Conservation (phyloP, 1,284 basidiomycete genomes). For the Amylostereum areolatum region DNA sequence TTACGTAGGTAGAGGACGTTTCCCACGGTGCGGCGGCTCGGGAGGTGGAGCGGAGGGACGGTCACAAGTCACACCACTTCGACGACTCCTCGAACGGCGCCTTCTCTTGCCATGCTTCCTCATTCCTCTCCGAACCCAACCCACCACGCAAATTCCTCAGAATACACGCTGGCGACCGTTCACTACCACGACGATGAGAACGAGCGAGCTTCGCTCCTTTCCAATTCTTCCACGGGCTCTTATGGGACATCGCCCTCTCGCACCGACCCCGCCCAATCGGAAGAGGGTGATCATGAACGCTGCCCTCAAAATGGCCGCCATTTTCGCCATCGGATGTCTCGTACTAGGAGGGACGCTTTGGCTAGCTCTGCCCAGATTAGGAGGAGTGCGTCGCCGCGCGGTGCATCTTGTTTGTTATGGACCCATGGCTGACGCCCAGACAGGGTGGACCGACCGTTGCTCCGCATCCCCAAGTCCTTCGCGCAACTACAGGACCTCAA, state of each 20-base stretch:
- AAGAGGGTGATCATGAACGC: constrained; percentile 60
- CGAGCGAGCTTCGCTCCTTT: no score
- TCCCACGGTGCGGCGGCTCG: no score
- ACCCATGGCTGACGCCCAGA: constrained; percentile 10
- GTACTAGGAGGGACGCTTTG: constrained; percentile 72
- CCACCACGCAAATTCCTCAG: no score
- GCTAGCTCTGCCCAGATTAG: constrained; percentile 73
- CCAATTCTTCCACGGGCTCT: no score
- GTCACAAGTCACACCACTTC: no score
- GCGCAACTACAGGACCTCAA: constrained; percentile 79
- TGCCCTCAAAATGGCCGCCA: constrained; percentile 72
- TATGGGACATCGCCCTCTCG: constrained; percentile 26
- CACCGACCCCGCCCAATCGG: constrained; percentile 30
- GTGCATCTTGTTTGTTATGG: background rate
- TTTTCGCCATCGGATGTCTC: constrained; percentile 68
- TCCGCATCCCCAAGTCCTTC: constrained; percentile 82
- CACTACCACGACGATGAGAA: no score
- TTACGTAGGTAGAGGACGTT: no score
- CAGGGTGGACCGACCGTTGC: constrained; percentile 67
- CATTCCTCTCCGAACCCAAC: no score
- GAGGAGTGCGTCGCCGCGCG: constrained; percentile 54
- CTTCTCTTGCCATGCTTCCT: no score
- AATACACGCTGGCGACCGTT: no score
- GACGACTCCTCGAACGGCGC: no score
- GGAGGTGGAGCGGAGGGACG: no score